Evolutionary conservation across 768 basidiomycete genomes (phyloP), one percentile per base, ranked within the genome.

Genomic region (Glaciozyma antarctica): DNA sequence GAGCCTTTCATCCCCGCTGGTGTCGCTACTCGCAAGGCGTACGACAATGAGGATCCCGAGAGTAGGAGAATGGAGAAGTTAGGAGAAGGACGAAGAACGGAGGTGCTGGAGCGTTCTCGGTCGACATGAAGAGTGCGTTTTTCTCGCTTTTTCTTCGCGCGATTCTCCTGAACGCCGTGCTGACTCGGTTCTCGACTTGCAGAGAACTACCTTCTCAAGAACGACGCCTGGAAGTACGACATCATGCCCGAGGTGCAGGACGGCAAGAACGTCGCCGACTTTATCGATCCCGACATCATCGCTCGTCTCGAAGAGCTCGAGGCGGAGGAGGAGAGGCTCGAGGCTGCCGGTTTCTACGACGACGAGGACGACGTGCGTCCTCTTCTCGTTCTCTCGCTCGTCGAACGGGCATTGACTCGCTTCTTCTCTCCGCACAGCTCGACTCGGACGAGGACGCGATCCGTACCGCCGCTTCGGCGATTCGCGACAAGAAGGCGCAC

Each of bases 181-280:
- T 34, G 66, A 61, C 62, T 32, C 9, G 4, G 58, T 4, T n/a
- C 48, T 32, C 32, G 61, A 21, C 67, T 53, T 70, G 56, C 78
- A 97, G 93, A 90, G 82, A 83, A 90, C 77, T 98, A 95, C 78
- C 63, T 95, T 32, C 84, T 99, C 64, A 81, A 84, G 28, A 85
- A 95, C 75, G 85, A 88, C 45, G 86, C 88, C 52, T 99, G 95
- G 95, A 99, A 95, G 80, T 81, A 84, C 79, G 95, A 99, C 74
- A 81, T 84, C 70, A 87, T 98, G n/a, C 95, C 95, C n/a, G 95
- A 99, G 77, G 89, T 99, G 74, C 85, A 90, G 86, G 85, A 97
- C 71, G 95, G 95, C 79, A 97, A 97, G 83, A 99, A 99, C 79
- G 79, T 98, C 60, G 94, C 93, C 28, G 95, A 99, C 80, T 99